Evolutionary conservation across 768 basidiomycete species (phyloP).

Genomic region (Trichaptum fuscoviolaceum): DNA sequence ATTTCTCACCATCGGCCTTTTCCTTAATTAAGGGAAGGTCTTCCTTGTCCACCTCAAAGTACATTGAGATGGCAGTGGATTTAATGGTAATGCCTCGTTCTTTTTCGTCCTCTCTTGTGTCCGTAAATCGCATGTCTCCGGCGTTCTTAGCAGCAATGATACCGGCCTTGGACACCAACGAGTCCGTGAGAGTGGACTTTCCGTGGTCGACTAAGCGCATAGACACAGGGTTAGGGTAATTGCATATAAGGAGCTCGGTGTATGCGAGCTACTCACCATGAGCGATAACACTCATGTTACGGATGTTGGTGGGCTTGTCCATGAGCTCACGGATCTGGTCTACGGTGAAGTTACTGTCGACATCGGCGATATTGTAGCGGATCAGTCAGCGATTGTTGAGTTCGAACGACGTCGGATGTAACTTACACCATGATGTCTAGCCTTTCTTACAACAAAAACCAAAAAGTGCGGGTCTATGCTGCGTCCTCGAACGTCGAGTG

Average conservation of each 20-base stretch:
- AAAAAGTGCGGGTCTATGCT: conserved; percentile 11
- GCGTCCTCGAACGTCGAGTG: background rate
- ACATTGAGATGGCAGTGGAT: conserved; percentile 99
- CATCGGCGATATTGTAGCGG: conserved; percentile 13
- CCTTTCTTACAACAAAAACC: conserved; percentile 30
- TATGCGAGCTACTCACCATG: conserved; percentile 53
- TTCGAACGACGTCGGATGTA: conserved; percentile 10
- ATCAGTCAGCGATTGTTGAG: conserved; percentile 23
- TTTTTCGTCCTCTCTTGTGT: conserved; percentile 97
- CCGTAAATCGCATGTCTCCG: conserved; percentile 95
- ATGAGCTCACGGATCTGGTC: conserved; percentile 86
- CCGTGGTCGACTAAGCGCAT: conserved; percentile 87
- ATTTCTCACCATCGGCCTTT: conserved; percentile 79
- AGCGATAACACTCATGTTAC: conserved; percentile 93
- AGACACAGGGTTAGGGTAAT: conserved; percentile 13
- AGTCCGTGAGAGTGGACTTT: conserved; percentile 99
- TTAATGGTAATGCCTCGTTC: conserved; percentile 99
- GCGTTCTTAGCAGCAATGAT: conserved; percentile 95
- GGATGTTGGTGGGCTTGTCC: conserved; percentile 88
- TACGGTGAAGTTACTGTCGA: conserved; percentile 79
- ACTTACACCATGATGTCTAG: conserved; percentile 82
- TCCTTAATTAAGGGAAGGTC: conserved; percentile 83
- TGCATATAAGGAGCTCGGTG: background rate
- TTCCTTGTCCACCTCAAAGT: conserved; percentile 93
- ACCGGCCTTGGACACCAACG: conserved; percentile 98